Evolutionary conservation across 2,329 filamentous ascomycete genomes (phyloP).

Genomic region (Aaosphaeria pasadenensis): DNA sequence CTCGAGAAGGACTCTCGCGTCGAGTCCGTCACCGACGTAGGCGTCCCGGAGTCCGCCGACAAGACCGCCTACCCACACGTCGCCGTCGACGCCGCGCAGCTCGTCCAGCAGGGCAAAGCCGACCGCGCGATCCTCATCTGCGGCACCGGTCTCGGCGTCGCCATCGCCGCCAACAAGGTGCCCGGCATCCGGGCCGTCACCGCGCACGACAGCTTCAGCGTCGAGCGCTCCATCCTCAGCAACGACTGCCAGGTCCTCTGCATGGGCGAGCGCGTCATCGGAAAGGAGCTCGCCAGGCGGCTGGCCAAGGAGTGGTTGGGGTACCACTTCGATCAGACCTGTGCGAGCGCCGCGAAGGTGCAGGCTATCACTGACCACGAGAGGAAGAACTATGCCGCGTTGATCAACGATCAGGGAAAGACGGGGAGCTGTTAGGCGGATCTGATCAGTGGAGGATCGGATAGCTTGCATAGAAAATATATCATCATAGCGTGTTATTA

Average conservation of each 20-base stretch:
- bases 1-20: slow-evolving; percentile 68
- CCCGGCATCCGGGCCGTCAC: slow-evolving; percentile 83
- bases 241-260: slow-evolving; percentile 87
- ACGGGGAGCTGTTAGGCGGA: neutral
- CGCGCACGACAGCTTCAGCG: slow-evolving; percentile 80
- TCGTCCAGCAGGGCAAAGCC: slow-evolving; percentile 61
- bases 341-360: slow-evolving; percentile 59
- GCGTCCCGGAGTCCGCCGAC: slow-evolving; percentile 63
- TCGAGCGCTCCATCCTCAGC: slow-evolving; percentile 76
- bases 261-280: slow-evolving; percentile 80
- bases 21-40: slow-evolving; percentile 68
- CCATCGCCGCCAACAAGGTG: slow-evolving; percentile 87
- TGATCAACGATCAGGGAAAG: slow-evolving; percentile 12
- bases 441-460: neutral
- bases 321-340: slow-evolving; percentile 72
- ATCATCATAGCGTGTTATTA: too few species aligned
- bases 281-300: slow-evolving; percentile 73
- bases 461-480: too few species aligned
- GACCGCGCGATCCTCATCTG: slow-evolving; percentile 82
- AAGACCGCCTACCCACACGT: slow-evolving; percentile 81
- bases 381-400: slow-evolving; percentile 31
- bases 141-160: slow-evolving; percentile 82
- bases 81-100: slow-evolving; percentile 68
- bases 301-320: slow-evolving; percentile 79
- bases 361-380: slow-evolving; percentile 49